Evolutionary conservation across 2,329 filamentous ascomycete species (phyloP), one percentile per base, ranked within the genome.

Genomic region (Allantophomopsis lycopodina): DNA sequence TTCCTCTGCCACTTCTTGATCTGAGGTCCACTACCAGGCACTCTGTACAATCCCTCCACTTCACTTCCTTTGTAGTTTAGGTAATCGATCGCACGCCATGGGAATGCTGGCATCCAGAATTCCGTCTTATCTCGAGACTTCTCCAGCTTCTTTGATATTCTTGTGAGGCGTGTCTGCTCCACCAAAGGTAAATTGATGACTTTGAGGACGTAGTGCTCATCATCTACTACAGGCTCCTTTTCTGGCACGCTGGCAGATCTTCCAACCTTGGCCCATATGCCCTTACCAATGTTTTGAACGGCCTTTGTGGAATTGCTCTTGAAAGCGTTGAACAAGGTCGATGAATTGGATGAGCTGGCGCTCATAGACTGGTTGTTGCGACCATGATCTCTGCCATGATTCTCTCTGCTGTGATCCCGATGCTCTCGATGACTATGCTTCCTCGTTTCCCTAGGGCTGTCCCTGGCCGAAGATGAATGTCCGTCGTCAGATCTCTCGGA

Each of bases 81-180:
- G 57, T 94, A 95, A 62, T 96, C 89, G 48, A 96, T 95, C 42
- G 87, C 93, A 46, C 89, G 73, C 83, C 89, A 95, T 1, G 89
- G 88, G 42, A 96, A 79, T 6, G 87, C 84, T 11, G 89, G 89
- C 88, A 96, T 94, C 89, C 89, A 96, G 55, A 93, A 96, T 55
- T 95, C 89, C 0, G 89, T 96, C 67, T 95, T 95, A 55, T 96
- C 89, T 45, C 80, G 76, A 8, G 88, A 94, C 44, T 83, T 76
- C 54, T 93, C 85, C 34, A 96, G 65, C 21, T 82, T 76, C 60
- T 89, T 93, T 7, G 87, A 93, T 55, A 96, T 95, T 46, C 89
- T 75, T 0, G 89, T 95, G 46, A 79, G 68, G n/a, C 89, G 77
- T 6, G 88, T 88, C 61, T 96, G 89, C 56, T 94, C 82, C 18